phyloP scores from a whole-genome alignment of 495 filamentous ascomycete genomes.

The Penicillium subrubescens region DNA sequence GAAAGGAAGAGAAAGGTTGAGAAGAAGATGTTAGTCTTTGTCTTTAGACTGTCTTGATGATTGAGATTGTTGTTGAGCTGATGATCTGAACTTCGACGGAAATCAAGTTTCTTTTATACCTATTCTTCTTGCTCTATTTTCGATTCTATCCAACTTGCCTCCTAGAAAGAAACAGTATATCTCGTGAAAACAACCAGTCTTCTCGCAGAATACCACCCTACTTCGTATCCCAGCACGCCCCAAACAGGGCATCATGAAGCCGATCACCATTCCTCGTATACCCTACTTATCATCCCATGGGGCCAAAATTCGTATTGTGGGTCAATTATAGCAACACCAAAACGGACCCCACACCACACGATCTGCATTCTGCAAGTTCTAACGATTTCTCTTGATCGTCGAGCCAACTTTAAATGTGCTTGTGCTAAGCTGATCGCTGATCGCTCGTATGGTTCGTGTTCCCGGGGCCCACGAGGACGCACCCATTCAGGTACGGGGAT shows the following conservation, averaged over 20 bases:
- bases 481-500: constrained; percentile 2
- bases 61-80: constrained; percentile 4
- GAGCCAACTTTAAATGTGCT: constrained; percentile 1
- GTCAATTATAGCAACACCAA: constrained; percentile 6
- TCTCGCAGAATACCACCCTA: constrained; percentile 7
- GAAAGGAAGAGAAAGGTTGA: not conserved
- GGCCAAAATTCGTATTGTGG: constrained; percentile 6
- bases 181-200: not conserved
- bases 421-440: not conserved
- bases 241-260: not conserved
- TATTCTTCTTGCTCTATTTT: not conserved
- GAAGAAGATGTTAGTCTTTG: not conserved
- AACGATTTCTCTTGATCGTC: not conserved
- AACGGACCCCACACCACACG: not conserved
- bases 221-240: constrained; percentile 2
- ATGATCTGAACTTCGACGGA: not conserved
- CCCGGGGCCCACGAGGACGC: not conserved
- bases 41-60: not conserved
- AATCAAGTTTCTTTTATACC: not conserved
- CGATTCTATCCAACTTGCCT: not conserved
- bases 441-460: constrained; percentile 5
- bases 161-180: not conserved
- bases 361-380: not conserved
- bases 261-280: constrained; percentile 1
- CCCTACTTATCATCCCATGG: not conserved